These are phyloP conservation scores for Corymbia calophylla DNA, from an alignment of 441 rosid genomes.

Conservation along the genomic window DNA sequence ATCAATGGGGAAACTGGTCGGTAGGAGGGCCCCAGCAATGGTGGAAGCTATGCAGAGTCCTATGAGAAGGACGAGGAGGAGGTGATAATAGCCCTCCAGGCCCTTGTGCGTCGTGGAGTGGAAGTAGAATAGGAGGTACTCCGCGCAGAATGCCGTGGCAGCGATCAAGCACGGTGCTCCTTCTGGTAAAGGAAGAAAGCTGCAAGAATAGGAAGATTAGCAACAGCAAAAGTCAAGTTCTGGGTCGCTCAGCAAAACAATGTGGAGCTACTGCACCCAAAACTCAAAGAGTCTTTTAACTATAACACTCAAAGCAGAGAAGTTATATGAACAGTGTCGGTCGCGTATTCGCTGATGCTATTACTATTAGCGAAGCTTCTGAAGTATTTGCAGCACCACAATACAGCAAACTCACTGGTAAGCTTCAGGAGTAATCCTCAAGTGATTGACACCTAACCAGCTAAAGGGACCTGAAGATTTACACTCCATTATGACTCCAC, in stretches of 20 bases:
- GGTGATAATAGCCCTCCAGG: conserved; percentile 94
- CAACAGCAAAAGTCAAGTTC: neutral
- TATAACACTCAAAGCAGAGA: neutral
- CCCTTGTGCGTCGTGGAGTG: conserved; percentile 96
- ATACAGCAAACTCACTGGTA: neutral
- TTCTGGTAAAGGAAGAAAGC: conserved; percentile 72
- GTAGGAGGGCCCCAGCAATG: conserved; percentile 67
- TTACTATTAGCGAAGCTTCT: neutral
- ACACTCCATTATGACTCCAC: neutral
- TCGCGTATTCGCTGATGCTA: neutral
- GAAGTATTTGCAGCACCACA: neutral
- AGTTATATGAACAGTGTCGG: neutral
- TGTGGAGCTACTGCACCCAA: neutral
- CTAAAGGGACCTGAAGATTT: neutral
- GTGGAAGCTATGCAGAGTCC: conserved; percentile 59
- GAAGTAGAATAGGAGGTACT: conserved; percentile 79
- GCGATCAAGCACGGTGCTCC: conserved; percentile 73
- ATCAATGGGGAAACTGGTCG: conserved; percentile 78
- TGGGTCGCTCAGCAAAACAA: neutral
- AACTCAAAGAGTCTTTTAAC: neutral
- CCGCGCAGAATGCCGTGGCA: conserved; percentile 76
- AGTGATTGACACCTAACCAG: neutral
- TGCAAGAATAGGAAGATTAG: conserved; percentile 2
- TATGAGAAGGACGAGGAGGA: conserved; percentile 77
- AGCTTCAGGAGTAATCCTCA: neutral